These are phyloP conservation scores for Colletotrichum sublineola DNA, from an alignment of 2,329 filamentous ascomycete genomes.

Conservation along the genomic window DNA sequence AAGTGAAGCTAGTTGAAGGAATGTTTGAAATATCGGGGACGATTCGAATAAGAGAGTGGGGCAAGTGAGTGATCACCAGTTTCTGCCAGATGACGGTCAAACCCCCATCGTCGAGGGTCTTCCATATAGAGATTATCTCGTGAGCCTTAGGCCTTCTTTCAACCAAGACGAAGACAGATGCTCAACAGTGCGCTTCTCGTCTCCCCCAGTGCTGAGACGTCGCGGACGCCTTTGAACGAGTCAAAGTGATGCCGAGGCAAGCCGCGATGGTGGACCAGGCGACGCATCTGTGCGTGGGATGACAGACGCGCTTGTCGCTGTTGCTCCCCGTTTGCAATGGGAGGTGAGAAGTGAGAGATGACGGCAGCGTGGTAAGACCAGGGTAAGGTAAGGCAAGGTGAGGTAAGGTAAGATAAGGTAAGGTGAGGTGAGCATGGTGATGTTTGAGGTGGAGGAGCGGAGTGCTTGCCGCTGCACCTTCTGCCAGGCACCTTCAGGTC, in stretches of 20 bases:
- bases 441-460: neutral
- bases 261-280: conserved; percentile 29
- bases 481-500: neutral
- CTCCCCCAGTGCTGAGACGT: neutral
- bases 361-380: neutral
- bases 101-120: neutral
- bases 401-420: neutral
- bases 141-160: neutral
- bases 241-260: conserved; percentile 37
- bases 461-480: neutral
- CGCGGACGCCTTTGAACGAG: neutral
- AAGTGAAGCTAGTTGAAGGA: conserved; percentile 6
- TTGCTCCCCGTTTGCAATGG: conserved; percentile 23
- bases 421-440: neutral
- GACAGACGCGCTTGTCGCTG: neutral
- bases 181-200: conserved; percentile 2
- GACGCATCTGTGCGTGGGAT: conserved; percentile 6
- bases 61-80: neutral
- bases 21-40: neutral
- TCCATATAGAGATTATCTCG: neutral
- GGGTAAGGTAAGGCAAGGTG: conserved; percentile 6
- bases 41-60: conserved; percentile 7
- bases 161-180: neutral
- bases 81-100: conserved; percentile 22
- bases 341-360: conserved; percentile 29